Evolutionary conservation across 352 stramenopile species (phyloP).

Genomic region (Thalassiosira livingstoniorum): DNA sequence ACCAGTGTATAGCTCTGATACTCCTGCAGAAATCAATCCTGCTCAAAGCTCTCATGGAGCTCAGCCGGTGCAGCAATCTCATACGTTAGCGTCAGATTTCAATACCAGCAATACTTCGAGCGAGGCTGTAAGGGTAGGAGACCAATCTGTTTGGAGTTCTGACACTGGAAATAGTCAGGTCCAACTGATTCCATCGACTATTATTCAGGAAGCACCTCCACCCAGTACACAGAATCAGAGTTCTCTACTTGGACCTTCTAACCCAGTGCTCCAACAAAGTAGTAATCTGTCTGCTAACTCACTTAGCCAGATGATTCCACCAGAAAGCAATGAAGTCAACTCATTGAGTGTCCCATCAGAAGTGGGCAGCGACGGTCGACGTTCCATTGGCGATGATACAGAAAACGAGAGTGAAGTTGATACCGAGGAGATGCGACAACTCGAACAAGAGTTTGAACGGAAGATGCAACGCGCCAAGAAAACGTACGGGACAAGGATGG

Average conservation of each 20-base stretch:
- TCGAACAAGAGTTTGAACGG: conserved; percentile 82
- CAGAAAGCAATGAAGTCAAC: not conserved
- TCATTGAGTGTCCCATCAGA: not conserved
- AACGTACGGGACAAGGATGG: conserved; percentile 83
- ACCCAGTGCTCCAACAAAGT: conserved; percentile 14
- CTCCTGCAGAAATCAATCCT: conserved; percentile 1
- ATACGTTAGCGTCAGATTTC: not conserved
- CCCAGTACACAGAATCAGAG: not conserved
- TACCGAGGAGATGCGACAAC: conserved; percentile 68
- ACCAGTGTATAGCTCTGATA: conserved; percentile 9
- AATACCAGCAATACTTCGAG: not conserved
- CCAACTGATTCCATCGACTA: no score
- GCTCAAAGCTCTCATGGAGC: not conserved
- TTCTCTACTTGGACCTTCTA: not conserved
- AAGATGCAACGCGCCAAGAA: conserved; percentile 80
- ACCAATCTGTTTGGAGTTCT: no score
- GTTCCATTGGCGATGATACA: conserved; percentile 24
- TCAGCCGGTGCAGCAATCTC: not conserved
- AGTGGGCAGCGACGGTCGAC: not conserved
- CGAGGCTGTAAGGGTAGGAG: no score
- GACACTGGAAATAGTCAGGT: no score
- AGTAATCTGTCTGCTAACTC: not conserved
- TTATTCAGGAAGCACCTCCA: not conserved
- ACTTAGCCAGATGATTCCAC: not conserved
- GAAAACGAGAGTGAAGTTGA: conserved; percentile 56